A percentile compares a stretch with the other conserved stretches of the same genome.
Conservation (phyloP, 371 early-diverging fungal species). For the Chytridiales sp. region DNA sequence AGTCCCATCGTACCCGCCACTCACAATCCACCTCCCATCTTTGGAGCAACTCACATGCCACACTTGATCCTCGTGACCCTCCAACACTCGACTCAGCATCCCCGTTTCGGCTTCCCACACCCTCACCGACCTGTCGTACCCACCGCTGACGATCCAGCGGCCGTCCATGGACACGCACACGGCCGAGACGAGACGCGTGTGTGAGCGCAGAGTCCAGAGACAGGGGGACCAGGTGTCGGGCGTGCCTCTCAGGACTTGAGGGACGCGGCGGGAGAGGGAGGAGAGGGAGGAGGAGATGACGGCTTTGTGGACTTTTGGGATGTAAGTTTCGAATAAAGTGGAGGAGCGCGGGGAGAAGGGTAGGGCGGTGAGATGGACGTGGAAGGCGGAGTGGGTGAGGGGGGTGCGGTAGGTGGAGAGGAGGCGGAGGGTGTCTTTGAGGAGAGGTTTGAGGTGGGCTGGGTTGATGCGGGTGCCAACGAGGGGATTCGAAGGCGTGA, state of each 20-base stretch:
- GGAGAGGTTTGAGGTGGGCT: slow-evolving; percentile 5
- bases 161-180: slow-evolving; percentile 20
- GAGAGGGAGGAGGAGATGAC: slow-evolving; percentile 15
- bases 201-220: not conserved
- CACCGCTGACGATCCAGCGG: slow-evolving; percentile 23
- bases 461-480: not conserved
- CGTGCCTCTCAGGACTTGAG: slow-evolving; percentile 17
- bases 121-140: slow-evolving; percentile 61
- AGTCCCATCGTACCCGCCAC: slow-evolving; percentile 81
- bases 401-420: slow-evolving; percentile 20
- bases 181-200: slow-evolving; percentile 14
- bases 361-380: slow-evolving; percentile 28
- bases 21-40: slow-evolving; percentile 83
- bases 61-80: slow-evolving; percentile 90
- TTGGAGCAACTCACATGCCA: slow-evolving; percentile 85
- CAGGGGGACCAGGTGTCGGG: slow-evolving; percentile 1
- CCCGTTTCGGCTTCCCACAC: slow-evolving; percentile 84
- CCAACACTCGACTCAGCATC: slow-evolving; percentile 58
- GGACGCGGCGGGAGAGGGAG: slow-evolving; percentile 18
- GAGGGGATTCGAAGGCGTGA: not conserved
- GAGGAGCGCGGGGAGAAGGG: slow-evolving; percentile 22
- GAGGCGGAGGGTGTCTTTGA: slow-evolving; percentile 14
- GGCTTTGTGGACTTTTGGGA: slow-evolving; percentile 5
- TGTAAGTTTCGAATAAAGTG: slow-evolving; percentile 2
- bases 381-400: slow-evolving; percentile 14